These are phyloP conservation scores for Coprinopsis strossmayeri DNA, from an alignment of 768 basidiomycete genomes.

Conservation along the genomic window DNA sequence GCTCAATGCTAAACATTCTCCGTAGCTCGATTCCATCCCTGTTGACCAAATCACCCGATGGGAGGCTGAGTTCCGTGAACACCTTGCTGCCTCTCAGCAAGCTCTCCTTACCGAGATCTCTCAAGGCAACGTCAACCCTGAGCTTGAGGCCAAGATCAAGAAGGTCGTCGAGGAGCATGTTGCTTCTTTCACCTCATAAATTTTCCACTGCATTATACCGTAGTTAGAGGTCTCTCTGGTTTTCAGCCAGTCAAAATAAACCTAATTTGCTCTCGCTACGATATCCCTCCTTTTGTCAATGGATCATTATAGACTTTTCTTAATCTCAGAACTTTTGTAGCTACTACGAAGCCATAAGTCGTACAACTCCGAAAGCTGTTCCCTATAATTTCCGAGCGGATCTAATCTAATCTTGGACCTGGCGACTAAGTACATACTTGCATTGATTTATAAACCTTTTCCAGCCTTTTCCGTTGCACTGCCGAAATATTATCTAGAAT, in stretches of 20 bases:
- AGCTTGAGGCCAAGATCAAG: slow-evolving; percentile 93
- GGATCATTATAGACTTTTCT: slow-evolving; percentile 4
- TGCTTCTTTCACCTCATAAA: slow-evolving; percentile 62
- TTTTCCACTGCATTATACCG: slow-evolving; percentile 20
- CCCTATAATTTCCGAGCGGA: slow-evolving; percentile 7
- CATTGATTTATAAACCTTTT: no score
- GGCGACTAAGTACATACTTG: no score
- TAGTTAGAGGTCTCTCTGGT: slow-evolving; percentile 21
- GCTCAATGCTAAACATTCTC: slow-evolving; percentile 7
- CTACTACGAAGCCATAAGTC: no score
- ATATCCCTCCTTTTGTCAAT: slow-evolving; percentile 12
- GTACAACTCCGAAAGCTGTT: no score
- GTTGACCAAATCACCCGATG: slow-evolving; percentile 92
- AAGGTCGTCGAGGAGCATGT: slow-evolving; percentile 89
- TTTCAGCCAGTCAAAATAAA: slow-evolving; percentile 27
- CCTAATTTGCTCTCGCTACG: slow-evolving; percentile 10
- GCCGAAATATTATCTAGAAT: no score
- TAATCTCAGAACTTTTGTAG: not conserved
- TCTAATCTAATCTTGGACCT: slow-evolving; percentile 5
- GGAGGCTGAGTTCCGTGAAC: slow-evolving; percentile 89
- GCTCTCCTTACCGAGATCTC: slow-evolving; percentile 81
- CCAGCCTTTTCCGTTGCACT: no score
- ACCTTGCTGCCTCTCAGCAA: slow-evolving; percentile 69
- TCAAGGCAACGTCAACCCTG: slow-evolving; percentile 77
- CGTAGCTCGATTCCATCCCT: slow-evolving; percentile 86